Base-by-base conservation (phyloP, 495 filamentous ascomycete genomes). In the Penicillium bovifimosum region DNA sequence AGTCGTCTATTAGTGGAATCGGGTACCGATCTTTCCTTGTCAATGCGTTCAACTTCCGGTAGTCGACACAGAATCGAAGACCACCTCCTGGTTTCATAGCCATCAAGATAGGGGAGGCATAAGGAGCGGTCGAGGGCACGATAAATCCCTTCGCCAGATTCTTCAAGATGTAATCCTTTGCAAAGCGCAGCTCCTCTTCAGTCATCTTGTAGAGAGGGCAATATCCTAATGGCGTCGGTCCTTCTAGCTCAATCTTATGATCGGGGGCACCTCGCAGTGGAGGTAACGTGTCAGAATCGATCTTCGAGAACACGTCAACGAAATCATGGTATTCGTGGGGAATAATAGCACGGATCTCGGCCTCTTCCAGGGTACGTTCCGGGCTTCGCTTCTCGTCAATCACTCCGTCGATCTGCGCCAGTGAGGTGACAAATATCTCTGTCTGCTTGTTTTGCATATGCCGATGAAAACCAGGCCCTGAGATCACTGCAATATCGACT, bases 61-160 rank as follows among this genome's bases (percentile, higher is more conserved):
- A 43, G 2, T 43, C n/a, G 33, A 84, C n/a, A n/a, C n/a, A n/a
- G n/a, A n/a, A n/a, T n/a, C n/a, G n/a, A n/a, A n/a, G n/a, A n/a
- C n/a, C n/a, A 55, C 0, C 63, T 42, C 62, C 57, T 1, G 42
- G 46, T 44, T 77, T 79, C 2, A 26, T n/a, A 0, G 58, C 61
- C 33, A 78, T 69, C 0, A 78, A 41, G 10, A 80, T 59, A 9
- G 58, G 67, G 0, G 64, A 61, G 0, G 56, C 59, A 6, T 41
- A 60, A 0, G 49, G 53, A 1, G 65, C 42, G 13, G 40, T 52
- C 18, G 47, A 65, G 0, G 20, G 47, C 71, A 75, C 74, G 36
- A 74, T n/a, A 3, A 43, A 6, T 20, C 17, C 41, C 26, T 18
- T 43, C 18, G 1, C 17, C 0, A 43, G 8, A 6, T 43, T 29